phyloP scores from a whole-genome alignment of 106 monocot genomes.

The Allium sativum region DNA sequence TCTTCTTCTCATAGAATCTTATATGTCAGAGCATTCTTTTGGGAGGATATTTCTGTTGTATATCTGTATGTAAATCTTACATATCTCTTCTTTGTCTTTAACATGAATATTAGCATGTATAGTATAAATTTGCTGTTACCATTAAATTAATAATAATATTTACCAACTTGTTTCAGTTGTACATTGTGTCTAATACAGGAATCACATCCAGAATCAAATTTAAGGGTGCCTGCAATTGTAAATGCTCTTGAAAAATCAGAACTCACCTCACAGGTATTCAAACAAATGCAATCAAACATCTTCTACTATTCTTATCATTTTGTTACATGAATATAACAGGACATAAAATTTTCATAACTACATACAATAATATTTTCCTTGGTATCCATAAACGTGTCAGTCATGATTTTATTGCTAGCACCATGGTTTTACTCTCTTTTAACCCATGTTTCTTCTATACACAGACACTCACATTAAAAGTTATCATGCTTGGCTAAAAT shows the following conservation, averaged over 20 bases:
- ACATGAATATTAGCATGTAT: not conserved
- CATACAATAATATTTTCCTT: not conserved
- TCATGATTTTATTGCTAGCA: not conserved
- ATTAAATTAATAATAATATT: not conserved
- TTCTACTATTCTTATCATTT: not conserved
- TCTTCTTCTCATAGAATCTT: no score
- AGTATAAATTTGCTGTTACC: not conserved
- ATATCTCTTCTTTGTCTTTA: not conserved
- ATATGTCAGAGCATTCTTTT: no score
- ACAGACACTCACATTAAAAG: no score
- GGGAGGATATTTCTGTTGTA: no score
- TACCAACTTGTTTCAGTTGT: not conserved
- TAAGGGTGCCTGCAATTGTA: conserved; percentile 78
- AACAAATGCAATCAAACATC: not conserved
- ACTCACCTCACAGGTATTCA: conserved; percentile 65
- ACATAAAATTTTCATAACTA: no score
- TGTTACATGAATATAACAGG: conserved; percentile 1
- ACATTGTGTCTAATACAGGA: conserved; percentile 42
- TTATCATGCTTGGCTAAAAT: not conserved
- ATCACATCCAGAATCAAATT: conserved; percentile 81
- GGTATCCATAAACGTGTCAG: not conserved
- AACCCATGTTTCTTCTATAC: no score
- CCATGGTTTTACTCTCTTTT: not conserved
- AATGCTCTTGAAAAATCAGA: conserved; percentile 82
- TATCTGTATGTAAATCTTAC: no score